Percentiles rank a stretch among this genome's conserved stretches.
These are phyloP conservation scores for Nicotiana benthamiana DNA, from an alignment of 257 asterid species.

Conservation along the genomic window DNA sequence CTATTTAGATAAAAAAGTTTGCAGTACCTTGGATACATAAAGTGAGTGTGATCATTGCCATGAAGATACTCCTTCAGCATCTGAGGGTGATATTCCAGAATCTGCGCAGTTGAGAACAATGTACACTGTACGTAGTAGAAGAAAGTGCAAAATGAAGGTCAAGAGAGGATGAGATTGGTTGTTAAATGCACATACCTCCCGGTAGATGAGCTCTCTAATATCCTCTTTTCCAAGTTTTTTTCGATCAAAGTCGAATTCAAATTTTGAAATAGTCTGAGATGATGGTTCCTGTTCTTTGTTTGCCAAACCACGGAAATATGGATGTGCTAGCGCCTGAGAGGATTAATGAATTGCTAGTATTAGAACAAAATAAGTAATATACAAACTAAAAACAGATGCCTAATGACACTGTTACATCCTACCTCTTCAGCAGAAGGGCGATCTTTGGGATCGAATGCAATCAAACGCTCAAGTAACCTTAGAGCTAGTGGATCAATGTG, in stretches of 20 bases:
- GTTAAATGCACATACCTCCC: conserved; percentile 55
- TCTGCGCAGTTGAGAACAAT: conserved; percentile 51
- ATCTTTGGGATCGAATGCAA: conserved; percentile 92
- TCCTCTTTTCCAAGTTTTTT: conserved; percentile 65
- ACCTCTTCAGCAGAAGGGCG: conserved; percentile 91
- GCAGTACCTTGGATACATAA: conserved; percentile 97
- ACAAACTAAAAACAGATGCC: not conserved
- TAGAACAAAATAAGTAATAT: not conserved
- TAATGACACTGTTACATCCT: conserved; percentile 2
- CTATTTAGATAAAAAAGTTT: conserved; percentile 2
- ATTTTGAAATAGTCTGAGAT: conserved; percentile 69
- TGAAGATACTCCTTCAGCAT: conserved; percentile 91
- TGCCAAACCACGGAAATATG: conserved; percentile 70
- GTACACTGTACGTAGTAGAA: conserved; percentile 32
- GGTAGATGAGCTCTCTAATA: conserved; percentile 75
- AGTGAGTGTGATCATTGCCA: conserved; percentile 86
- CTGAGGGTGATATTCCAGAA: conserved; percentile 99
- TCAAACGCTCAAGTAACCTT: conserved; percentile 64
- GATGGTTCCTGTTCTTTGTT: conserved; percentile 89
- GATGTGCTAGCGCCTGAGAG: conserved; percentile 77
- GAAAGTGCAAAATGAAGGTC: conserved; percentile 7
- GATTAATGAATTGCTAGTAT: conserved; percentile 14
- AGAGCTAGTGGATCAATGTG: conserved; percentile 82
- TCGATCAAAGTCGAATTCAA: conserved; percentile 90
- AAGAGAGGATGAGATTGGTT: conserved; percentile 12